A percentile compares a stretch with the other conserved stretches of the same genome.
Conservation (phyloP, 257 asterid genomes). For the Cruciata laevipes region DNA sequence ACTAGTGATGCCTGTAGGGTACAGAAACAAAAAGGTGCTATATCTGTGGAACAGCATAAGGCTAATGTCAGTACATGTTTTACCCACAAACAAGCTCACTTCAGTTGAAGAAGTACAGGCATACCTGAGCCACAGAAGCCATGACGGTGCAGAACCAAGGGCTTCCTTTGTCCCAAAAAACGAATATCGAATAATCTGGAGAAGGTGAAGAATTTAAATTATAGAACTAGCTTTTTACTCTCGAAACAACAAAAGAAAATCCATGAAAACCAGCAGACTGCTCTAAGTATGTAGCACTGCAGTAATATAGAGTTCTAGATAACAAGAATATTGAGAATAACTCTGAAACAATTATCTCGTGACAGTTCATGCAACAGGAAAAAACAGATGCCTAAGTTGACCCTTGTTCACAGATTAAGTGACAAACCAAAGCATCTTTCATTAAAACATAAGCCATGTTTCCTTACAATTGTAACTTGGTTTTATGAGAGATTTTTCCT, state of each 20-base stretch:
- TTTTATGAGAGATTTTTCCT: not conserved
- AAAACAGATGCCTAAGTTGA: not conserved
- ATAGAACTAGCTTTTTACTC: not conserved
- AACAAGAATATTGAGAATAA: not conserved
- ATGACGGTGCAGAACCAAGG: constrained; percentile 67
- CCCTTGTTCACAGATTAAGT: not conserved
- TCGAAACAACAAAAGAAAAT: not conserved
- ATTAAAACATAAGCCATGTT: not conserved
- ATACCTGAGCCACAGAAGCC: constrained; percentile 81
- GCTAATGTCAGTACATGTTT: not conserved
- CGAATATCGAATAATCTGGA: constrained; percentile 59
- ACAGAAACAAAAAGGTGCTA: constrained; percentile 72
- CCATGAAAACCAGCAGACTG: not conserved
- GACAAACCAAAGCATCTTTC: not conserved
- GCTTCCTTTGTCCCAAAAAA: constrained; percentile 85
- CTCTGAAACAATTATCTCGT: not conserved
- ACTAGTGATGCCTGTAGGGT: constrained; percentile 82
- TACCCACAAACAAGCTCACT: not conserved
- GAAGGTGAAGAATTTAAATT: not conserved
- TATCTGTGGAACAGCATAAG: constrained; percentile 35
- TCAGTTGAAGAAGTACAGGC: not conserved
- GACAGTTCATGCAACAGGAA: not conserved
- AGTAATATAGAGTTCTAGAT: not conserved
- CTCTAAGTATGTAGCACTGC: not conserved
- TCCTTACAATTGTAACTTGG: not conserved